Percentiles rank a stretch among this genome's conserved stretches.
Evolutionary conservation across 2,329 filamentous ascomycete species (phyloP).

Genomic region (Fusarium sambucinum): DNA sequence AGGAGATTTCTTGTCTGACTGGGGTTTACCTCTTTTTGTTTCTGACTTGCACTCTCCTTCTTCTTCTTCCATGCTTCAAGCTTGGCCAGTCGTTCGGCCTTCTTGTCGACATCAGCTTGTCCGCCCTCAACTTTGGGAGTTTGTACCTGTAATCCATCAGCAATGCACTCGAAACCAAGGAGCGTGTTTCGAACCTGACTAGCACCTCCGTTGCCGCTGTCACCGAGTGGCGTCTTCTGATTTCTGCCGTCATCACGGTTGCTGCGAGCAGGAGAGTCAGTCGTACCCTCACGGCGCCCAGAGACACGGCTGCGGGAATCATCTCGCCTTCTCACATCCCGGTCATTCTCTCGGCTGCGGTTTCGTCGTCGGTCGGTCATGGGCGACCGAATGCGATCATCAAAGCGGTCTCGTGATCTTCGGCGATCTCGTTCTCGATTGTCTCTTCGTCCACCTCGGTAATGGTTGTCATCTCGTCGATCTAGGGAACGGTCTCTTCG

Average conservation of each 20-base stretch:
- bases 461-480: conserved; percentile 73
- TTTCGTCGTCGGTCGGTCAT: conserved; percentile 66
- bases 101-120: conserved; percentile 77
- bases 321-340: conserved; percentile 79
- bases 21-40: conserved; percentile 75
- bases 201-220: conserved; percentile 62
- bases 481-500: conserved; percentile 78
- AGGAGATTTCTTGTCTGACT: conserved; percentile 75
- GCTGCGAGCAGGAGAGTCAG: conserved; percentile 75
- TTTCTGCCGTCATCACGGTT: conserved; percentile 73
- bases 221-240: conserved; percentile 64
- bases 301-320: conserved; percentile 76
- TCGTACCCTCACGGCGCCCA: conserved; percentile 75
- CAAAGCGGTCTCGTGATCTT: conserved; percentile 71
- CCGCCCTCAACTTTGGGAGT: conserved; percentile 61
- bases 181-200: conserved; percentile 67
- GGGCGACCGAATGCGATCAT: conserved; percentile 70
- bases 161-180: conserved; percentile 29
- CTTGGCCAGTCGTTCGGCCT: conserved; percentile 83
- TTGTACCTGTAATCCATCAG: conserved; percentile 59
- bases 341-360: conserved; percentile 70
- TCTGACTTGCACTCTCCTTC: conserved; percentile 79
- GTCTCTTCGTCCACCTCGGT: conserved; percentile 72
- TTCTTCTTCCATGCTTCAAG: conserved; percentile 94
- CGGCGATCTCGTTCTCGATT: conserved; percentile 68